Base-by-base conservation (phyloP, 2,329 filamentous ascomycete species). In the Claviceps sp. region DNA sequence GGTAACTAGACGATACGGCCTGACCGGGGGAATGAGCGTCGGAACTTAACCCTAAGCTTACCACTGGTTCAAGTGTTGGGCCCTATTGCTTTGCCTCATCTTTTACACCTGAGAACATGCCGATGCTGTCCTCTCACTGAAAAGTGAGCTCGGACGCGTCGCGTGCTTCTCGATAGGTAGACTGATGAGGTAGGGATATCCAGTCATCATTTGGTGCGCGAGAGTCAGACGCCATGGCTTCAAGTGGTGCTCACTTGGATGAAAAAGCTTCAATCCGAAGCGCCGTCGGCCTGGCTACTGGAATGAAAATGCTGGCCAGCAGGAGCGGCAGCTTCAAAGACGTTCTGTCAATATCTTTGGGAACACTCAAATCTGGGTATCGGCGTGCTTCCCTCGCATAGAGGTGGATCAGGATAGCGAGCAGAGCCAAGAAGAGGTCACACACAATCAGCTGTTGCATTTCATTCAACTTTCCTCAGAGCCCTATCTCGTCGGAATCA, bases 11-110 rank as follows among this genome's bases (percentile, higher is more conserved):
- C 64, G 65, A 69, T 66, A 71, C 70, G 67, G 68, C 62, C 58
- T 52, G 58, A 58, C 65, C 63, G 72, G 70, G 78, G 76, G 79
- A 84, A 80, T 74, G 74, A 73, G 70, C 73, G 70, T 84, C 82
- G 88, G 87, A 90, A 90, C 87, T 90, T 95, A 95, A 95, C 90
- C 90, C 90, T 95, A 95, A 86, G 78, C 73, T 73, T 70, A 73
- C 65, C 68, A 73, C 81, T 85, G 86, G 87, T 81, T 67, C 60
- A 56, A 87, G 85, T 77, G 63, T 89, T 86, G 81, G 81, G 80
- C 75, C 76, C 72, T 78, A 83, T 85, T 82, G 82, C 82, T 70
- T 76, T 71, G 77, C 70, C 30, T 72, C 73, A 73, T 76, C 76
- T 81, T 90, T 66, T 89, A 89, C 63, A 70, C 66, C 61, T 59